Evolutionary conservation across 2,329 filamentous ascomycete genomes (phyloP), one percentile per base, ranked within the genome.

Genomic region (Graphilbum ipis-grandicollis): DNA sequence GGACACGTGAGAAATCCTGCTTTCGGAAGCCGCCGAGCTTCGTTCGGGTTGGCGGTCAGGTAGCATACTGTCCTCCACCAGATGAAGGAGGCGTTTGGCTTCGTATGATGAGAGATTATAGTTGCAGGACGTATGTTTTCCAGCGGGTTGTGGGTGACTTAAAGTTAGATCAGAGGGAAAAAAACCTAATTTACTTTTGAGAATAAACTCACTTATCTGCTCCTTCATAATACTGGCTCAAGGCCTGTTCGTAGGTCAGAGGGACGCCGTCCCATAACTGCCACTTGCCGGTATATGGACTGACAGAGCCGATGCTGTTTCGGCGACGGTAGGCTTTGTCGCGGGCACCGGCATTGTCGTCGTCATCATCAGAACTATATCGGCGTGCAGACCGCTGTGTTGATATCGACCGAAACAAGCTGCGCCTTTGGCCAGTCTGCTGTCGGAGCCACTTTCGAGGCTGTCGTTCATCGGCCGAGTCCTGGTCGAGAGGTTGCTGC

Each of bases 41-140:
- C 54, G 48, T 37, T 58, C 55, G 21, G 53, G 42, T 9, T 46
- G 48, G 23, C 54, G 46, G 35, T 58, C 54, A 21, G 52, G 41
- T 1, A 44, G 42, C 6, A 45, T 38, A 5, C 51, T 44, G 14
- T 56, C 53, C 41, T 58, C 57, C 14, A 50, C 50, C 22, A 60
- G 46, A 36, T 59, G 58, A 29, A 63, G 46, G 9, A 65, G 44
- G 7, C 59, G 55, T 42, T 59, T 55, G n/a, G 59, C 56, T 44
- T 62, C 60, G 46, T 65, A 65, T 19, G 60, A 61, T 21, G 50
- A 50, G 35, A 58, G 40, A 39, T 64, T 56, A 47, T 63, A 61
- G 39, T 58, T 59, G 44, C 56, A 56, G 5, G 60, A 62, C 5
- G 52, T 47, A 33, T 55, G 57, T 29, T 53, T 52, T 19, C 47